Evolutionary conservation across 1,284 basidiomycete species (phyloP).

Genomic region (Porogramme epimiltina): DNA sequence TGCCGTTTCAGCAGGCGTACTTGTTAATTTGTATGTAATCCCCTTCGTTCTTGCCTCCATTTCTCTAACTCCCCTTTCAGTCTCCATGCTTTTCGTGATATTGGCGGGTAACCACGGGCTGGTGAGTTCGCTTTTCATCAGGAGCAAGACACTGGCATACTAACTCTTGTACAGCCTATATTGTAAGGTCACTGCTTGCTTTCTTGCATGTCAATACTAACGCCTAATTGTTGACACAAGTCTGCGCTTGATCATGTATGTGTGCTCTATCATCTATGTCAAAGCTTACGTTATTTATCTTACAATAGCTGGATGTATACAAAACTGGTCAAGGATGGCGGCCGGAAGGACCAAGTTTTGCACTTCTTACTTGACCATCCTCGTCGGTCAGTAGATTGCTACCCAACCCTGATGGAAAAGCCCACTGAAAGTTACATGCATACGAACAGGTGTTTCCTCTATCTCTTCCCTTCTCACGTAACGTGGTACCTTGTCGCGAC

Average conservation of each 20-base stretch:
- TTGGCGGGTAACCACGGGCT: slow-evolving; percentile 57
- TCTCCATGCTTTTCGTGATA: slow-evolving; percentile 49
- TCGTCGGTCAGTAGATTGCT: slow-evolving; percentile 43
- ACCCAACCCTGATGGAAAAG: background rate
- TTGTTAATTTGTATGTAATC: slow-evolving; percentile 47
- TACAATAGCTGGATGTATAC: slow-evolving; percentile 47
- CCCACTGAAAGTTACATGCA: background rate
- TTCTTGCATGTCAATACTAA: background rate
- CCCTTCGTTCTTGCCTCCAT: background rate
- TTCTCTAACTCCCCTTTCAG: slow-evolving; percentile 26
- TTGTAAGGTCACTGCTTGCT: slow-evolving; percentile 31
- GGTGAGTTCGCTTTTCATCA: too few species aligned
- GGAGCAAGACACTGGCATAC: background rate
- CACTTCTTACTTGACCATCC: slow-evolving; percentile 85
- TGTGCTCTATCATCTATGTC: background rate
- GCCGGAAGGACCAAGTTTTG: slow-evolving; percentile 59
- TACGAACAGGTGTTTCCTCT: slow-evolving; percentile 75
- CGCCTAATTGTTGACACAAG: slow-evolving; percentile 2
- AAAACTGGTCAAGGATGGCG: slow-evolving; percentile 47
- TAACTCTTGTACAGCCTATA: slow-evolving; percentile 32
- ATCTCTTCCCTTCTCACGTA: slow-evolving; percentile 83
- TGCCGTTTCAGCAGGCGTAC: slow-evolving; percentile 55
- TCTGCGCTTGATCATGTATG: slow-evolving; percentile 26
- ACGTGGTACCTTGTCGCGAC: slow-evolving; percentile 76
- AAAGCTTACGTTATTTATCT: background rate